phyloP scores from a whole-genome alignment of 495 filamentous ascomycete species.

The Xylaria longipes region DNA sequence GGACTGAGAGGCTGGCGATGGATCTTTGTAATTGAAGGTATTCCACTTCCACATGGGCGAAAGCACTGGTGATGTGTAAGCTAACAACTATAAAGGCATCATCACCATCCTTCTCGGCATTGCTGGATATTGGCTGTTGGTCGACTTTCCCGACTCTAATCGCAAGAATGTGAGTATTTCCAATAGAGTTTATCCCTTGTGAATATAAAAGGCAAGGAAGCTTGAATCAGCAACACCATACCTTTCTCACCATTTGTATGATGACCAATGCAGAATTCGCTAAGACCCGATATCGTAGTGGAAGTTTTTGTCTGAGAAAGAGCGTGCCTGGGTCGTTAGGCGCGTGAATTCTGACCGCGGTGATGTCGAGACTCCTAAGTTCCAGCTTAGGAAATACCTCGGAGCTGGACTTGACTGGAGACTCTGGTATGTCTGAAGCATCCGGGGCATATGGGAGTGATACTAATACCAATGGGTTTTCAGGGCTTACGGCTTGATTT shows the following conservation, averaged over 20 bases:
- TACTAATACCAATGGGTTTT: background rate
- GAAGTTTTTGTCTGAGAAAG: conserved; percentile 56
- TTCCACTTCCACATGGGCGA: background rate
- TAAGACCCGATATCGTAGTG: conserved; percentile 34
- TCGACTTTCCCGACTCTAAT: conserved; percentile 64
- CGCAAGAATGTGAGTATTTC: conserved; percentile 44
- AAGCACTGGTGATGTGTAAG: background rate
- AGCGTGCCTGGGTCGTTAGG: conserved; percentile 59
- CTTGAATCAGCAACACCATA: background rate
- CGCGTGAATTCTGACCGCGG: conserved; percentile 63
- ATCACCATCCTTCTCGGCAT: conserved; percentile 53
- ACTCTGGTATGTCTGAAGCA: conserved; percentile 54
- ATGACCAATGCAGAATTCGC: background rate
- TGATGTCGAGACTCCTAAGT: conserved; percentile 57
- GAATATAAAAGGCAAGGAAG: background rate
- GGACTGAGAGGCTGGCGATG: conserved; percentile 65
- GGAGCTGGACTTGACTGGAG: conserved; percentile 55
- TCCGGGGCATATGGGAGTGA: conserved; percentile 42
- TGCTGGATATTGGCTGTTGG: conserved; percentile 58
- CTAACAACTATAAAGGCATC: conserved; percentile 29
- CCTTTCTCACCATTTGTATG: too few relatives aligned
- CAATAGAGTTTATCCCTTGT: background rate
- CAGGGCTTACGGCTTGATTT: conserved; percentile 57
- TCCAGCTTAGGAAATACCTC: conserved; percentile 57
- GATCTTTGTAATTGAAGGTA: conserved; percentile 66